Base-by-base conservation (phyloP, 108 stramenopile genomes). In the Cyclostephanos tholiformis region DNA sequence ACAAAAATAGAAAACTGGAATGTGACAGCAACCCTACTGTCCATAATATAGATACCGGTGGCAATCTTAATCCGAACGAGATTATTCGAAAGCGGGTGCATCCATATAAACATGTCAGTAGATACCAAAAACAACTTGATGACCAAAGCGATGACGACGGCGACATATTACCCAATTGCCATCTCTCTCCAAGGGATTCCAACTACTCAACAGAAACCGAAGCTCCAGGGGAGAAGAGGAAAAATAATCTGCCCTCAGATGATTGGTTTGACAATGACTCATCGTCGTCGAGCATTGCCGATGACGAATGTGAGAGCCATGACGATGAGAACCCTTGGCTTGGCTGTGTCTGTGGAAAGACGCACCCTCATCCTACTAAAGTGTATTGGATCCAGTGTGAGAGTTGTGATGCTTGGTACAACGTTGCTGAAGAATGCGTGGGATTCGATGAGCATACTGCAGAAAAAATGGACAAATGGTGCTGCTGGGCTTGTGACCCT, bases 321-420 rank as follows among this genome's bases (percentile, higher is more conserved):
- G 56, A 67, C 53, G 91, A 92, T 48, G 79, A 83, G 23, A 84
- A 88, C 56, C 86, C 91, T 6, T 88, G 87, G 85, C 78, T 87
- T 30, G 91, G 91, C 12, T 92, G 91, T 57, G 86, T 90, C 17
- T 92, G 91, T 56, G 89, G 89, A 14, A 65, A 77, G 22, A 85
- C 77, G 13, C 91, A 92, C 57, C 57, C 64, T 0, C 44, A 61
- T 32, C 84, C 72, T 13, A 57, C 65, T 10, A 20, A 63, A 56
- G 84, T 89, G 11, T 93, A 89, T 79, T 93, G 92, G 92, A 66
- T 93, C 6, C 92, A 89, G 71, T 93, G 92, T 65, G 89, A 89
- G 46, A 64, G 32, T 10, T 93, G 92, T 67, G 80, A 82, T 19
- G 63, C 92, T 36, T 93, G 92, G 92, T 85, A 85, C 68, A 85